Conservation (phyloP, 352 stramenopile species). For the Stephanocyclus meneghinianus region DNA sequence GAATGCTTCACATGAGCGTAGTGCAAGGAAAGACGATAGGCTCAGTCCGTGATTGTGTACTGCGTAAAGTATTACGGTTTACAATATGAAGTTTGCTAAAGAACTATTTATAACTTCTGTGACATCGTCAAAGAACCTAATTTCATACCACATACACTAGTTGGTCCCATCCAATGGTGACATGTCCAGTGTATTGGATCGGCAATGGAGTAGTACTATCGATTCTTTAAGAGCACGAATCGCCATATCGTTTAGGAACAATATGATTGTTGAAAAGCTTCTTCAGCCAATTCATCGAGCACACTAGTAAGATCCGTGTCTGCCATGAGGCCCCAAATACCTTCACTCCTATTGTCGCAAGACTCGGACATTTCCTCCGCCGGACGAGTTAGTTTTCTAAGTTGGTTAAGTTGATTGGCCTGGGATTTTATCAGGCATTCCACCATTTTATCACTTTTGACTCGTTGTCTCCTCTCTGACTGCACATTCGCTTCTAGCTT, state of each 20-base stretch:
- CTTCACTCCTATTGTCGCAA: conserved; percentile 14
- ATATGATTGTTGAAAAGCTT: conserved; percentile 42
- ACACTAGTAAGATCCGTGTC: conserved; percentile 49
- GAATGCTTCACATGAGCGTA: background rate
- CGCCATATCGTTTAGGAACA: background rate
- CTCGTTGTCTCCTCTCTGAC: conserved; percentile 34
- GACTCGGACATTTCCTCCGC: background rate
- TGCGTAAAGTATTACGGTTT: too few relatives aligned
- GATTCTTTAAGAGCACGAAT: background rate
- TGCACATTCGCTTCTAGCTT: conserved; percentile 46
- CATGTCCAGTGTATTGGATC: background rate
- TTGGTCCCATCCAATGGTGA: conserved; percentile 5
- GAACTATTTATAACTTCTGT: too few relatives aligned
- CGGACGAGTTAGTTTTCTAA: conserved; percentile 29
- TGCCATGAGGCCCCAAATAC: conserved; percentile 39
- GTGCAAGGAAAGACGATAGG: background rate
- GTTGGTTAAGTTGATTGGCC: conserved; percentile 38
- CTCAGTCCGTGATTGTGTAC: too few relatives aligned
- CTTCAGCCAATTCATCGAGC: conserved; percentile 51
- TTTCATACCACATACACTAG: background rate
- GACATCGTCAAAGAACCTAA: too few relatives aligned
- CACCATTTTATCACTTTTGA: conserved; percentile 46
- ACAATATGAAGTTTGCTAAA: too few relatives aligned
- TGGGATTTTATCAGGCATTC: conserved; percentile 53
- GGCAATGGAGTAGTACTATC: too few relatives aligned